Evolutionary conservation across 176 grass and related monocot species (phyloP).

Genomic region (bread wheat (Triticum aestivum)): IWGSC_CS_RefSeq_v2.1 NC_057795.1:632634641-632635140

Average conservation of each 20-base stretch:
- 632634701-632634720: background rate
- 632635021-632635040: too few relatives aligned
- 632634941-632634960: background rate
- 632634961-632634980: too few relatives aligned
- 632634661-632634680: background rate
- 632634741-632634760: background rate
- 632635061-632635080: too few relatives aligned
- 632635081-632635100: too few relatives aligned
- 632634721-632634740: background rate
- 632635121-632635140: too few relatives aligned
- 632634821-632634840: too few relatives aligned
- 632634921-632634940: background rate
- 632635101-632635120: too few relatives aligned
- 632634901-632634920: background rate
- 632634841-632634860: slow-evolving; percentile 14
- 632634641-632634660: background rate
- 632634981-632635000: too few relatives aligned
- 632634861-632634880: background rate
- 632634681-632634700: background rate
- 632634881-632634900: background rate
- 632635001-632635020: too few relatives aligned
- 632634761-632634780: background rate
- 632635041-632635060: too few relatives aligned
- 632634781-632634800: background rate
- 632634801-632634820: background rate